phyloP scores from a whole-genome alignment of 208 protist genomes.

The Leishmania braziliensis region DNA sequence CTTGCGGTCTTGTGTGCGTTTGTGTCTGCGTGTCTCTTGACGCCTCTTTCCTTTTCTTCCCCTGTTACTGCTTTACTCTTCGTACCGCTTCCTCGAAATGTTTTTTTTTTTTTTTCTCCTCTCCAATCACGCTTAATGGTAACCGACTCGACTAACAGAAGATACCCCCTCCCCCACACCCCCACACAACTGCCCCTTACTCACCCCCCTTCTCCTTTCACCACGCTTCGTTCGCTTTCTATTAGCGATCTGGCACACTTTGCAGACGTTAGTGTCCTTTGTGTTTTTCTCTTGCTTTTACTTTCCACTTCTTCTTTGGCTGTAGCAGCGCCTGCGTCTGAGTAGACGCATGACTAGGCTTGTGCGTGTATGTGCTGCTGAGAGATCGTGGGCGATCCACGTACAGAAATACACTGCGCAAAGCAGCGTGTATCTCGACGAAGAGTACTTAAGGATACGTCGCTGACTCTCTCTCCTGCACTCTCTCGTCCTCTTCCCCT shows the following conservation, averaged over 20 bases:
- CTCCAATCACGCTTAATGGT: neutral
- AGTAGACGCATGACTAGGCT: too few species aligned
- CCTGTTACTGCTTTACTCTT: neutral
- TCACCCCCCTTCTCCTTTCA: neutral
- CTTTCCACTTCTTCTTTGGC: neutral
- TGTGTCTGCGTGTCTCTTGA: constrained; percentile 13
- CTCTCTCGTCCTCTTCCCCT: neutral
- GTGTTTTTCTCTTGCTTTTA: neutral
- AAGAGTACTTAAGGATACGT: too few species aligned
- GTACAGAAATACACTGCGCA: neutral
- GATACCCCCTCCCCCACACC: neutral
- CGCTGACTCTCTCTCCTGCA: neutral
- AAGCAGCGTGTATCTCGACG: neutral
- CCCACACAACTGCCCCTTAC: neutral
- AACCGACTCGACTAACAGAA: constrained; percentile 1
- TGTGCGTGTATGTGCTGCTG: neutral
- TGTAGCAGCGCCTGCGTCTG: neutral
- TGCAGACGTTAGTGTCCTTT: neutral
- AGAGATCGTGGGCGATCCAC: neutral
- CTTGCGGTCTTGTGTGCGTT: neutral
- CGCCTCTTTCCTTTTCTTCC: constrained; percentile 12
- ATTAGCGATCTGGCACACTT: neutral
- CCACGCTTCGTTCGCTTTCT: neutral
- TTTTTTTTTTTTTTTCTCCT: neutral
- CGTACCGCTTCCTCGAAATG: too few species aligned